Percentiles rank a stretch among this genome's conserved stretches.
These are phyloP conservation scores for Pleurotus tuber-regium DNA, from an alignment of 768 basidiomycete genomes.

Conservation along the genomic window DNA sequence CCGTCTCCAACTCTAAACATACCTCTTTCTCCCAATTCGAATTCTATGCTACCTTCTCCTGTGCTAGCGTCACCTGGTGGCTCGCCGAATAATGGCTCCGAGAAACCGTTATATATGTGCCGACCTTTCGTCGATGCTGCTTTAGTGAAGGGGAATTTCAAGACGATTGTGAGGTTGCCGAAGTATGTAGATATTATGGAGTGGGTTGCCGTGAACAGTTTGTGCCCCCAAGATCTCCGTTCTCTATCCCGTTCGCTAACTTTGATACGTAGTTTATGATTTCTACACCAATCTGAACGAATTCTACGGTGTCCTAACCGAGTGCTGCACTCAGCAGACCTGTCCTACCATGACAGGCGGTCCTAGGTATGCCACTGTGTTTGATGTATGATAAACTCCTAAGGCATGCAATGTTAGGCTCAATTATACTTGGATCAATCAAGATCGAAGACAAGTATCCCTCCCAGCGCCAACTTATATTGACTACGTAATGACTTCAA, in stretches of 20 bases:
- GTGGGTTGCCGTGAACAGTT: slow-evolving; percentile 95
- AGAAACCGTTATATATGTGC: slow-evolving; percentile 84
- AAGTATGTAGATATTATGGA: slow-evolving; percentile 96
- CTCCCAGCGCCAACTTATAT: slow-evolving; percentile 95
- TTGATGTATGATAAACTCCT: not conserved
- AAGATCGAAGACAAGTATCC: slow-evolving; percentile 82
- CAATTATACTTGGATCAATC: slow-evolving; percentile 94
- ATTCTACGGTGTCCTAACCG: slow-evolving; percentile 92
- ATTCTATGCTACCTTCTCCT: slow-evolving; percentile 31
- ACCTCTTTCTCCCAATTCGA: slow-evolving; percentile 25
- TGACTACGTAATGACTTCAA: slow-evolving; percentile 97
- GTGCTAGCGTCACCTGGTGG: slow-evolving; percentile 39
- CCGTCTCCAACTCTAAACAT: slow-evolving; percentile 32
- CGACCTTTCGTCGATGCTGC: slow-evolving; percentile 95
- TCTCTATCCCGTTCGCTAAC: not conserved
- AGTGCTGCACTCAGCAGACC: slow-evolving; percentile 85
- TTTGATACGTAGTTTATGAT: slow-evolving; percentile 70
- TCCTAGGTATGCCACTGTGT: slow-evolving; percentile 53
- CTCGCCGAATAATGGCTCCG: slow-evolving; percentile 2
- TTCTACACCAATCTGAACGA: slow-evolving; percentile 97
- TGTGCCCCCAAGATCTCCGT: slow-evolving; percentile 25
- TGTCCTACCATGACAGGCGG: slow-evolving; percentile 95
- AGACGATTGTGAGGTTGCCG: slow-evolving; percentile 94
- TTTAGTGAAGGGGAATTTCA: slow-evolving; percentile 96
- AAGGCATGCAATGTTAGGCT: slow-evolving; percentile 43